A percentile compares a stretch with the other conserved stretches of the same genome.
phyloP scores from a whole-genome alignment of 108 stramenopile genomes.

The Discostella stelligeroides region DNA sequence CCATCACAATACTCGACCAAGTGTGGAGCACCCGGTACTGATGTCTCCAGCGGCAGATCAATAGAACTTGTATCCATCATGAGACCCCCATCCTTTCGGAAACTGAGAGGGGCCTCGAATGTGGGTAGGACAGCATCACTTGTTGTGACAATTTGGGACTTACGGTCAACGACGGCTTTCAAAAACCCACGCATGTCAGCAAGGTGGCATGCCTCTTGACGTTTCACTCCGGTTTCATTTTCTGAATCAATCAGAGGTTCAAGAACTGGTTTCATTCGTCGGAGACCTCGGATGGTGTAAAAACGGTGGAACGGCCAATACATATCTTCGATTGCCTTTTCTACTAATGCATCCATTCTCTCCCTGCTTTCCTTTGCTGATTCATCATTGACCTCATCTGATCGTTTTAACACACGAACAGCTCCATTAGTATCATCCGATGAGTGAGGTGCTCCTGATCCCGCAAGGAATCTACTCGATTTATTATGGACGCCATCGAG shows the following conservation, averaged over 20 bases:
- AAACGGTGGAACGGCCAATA: conserved; percentile 89
- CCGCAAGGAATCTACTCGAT: conserved; percentile 18
- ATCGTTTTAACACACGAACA: conserved; percentile 16
- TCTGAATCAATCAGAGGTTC: conserved; percentile 28
- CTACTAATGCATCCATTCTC: conserved; percentile 61
- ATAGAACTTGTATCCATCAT: conserved; percentile 80
- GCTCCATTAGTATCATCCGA: conserved; percentile 11
- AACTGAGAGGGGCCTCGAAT: conserved; percentile 73
- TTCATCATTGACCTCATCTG: conserved; percentile 5
- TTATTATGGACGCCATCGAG: conserved; percentile 58
- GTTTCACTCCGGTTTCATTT: not conserved
- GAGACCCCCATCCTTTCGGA: conserved; percentile 85
- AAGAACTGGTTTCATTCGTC: conserved; percentile 61
- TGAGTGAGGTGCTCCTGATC: conserved; percentile 15
- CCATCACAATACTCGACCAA: conserved; percentile 65
- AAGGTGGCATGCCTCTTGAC: not conserved
- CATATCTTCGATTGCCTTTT: conserved; percentile 81
- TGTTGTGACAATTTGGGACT: not conserved
- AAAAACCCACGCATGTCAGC: conserved; percentile 1
- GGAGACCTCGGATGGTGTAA: conserved; percentile 75
- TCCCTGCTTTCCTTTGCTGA: conserved; percentile 16
- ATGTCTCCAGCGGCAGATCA: conserved; percentile 55
- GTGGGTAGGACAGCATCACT: conserved; percentile 22
- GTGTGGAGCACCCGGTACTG: conserved; percentile 52
- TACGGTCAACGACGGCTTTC: conserved; percentile 1